These are phyloP conservation scores for Fragilaria radians DNA, from an alignment of 108 stramenopile genomes.

Conservation along the genomic window DNA sequence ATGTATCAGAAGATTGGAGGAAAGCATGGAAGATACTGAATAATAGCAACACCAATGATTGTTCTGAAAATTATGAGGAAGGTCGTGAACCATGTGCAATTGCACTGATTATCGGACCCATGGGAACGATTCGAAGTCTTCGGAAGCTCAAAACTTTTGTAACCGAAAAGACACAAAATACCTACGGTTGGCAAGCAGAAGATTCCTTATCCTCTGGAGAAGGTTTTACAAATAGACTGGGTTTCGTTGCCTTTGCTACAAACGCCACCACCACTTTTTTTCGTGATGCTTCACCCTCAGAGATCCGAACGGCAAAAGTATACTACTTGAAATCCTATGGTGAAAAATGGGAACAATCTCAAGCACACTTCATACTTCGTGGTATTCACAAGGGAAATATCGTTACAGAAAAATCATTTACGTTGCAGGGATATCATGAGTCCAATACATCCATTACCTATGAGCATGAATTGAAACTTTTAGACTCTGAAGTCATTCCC, in stretches of 20 bases:
- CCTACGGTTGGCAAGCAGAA: not conserved
- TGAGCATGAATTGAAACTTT: not conserved
- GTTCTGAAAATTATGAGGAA: not conserved
- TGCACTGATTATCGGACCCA: slow-evolving; percentile 24
- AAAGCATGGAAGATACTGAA: not conserved
- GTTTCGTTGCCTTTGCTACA: not conserved
- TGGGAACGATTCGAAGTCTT: slow-evolving; percentile 16
- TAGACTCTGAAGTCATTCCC: not conserved
- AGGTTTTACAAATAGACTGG: not conserved
- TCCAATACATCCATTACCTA: not conserved
- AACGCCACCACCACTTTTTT: not conserved
- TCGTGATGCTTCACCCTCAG: not conserved
- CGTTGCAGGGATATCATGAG: not conserved
- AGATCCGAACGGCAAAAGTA: not conserved
- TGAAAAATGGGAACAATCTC: not conserved
- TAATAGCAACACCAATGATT: not conserved
- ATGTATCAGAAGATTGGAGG: not conserved
- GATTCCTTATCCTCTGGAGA: not conserved
- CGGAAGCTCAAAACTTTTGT: not conserved
- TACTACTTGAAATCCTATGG: slow-evolving; percentile 1
- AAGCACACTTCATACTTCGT: not conserved
- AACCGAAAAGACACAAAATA: not conserved
- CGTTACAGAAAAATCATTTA: not conserved
- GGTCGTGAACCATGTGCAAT: slow-evolving; percentile 10
- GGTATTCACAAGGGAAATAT: not conserved